Percentiles rank a stretch among this genome's conserved stretches.
Conservation (phyloP, 2,329 filamentous ascomycete species). For the Sporothrix euskadiensis region DNA sequence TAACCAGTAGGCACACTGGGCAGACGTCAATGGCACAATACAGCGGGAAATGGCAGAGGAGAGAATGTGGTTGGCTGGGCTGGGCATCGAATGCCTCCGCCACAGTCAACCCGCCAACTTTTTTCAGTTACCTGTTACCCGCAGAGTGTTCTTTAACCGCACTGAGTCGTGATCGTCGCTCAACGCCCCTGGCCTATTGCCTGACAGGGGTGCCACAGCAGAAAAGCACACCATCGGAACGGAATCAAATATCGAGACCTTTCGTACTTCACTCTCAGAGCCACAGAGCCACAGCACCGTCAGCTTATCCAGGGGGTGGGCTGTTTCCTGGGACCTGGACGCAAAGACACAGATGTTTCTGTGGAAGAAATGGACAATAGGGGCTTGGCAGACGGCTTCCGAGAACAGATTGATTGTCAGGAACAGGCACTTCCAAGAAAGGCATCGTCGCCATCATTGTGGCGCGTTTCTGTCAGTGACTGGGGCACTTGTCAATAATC, state of each 20-base stretch:
- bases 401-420: background rate
- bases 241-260: background rate
- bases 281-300: background rate
- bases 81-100: background rate
- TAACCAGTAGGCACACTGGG: background rate
- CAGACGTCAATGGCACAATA: background rate
- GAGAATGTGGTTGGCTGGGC: background rate
- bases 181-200: background rate
- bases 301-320: constrained; percentile 7
- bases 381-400: background rate
- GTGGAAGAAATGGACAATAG: background rate
- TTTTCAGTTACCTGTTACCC: background rate
- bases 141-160: background rate
- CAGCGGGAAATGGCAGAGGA: background rate
- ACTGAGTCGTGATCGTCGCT: background rate
- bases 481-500: background rate
- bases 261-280: too few species aligned
- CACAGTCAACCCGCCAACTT: constrained; percentile 9
- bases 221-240: background rate
- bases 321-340: background rate
- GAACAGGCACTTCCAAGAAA: background rate
- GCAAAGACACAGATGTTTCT: background rate
- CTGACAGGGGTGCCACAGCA: background rate
- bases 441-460: background rate
- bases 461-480: background rate